Conservation (phyloP, 1,139 yeast genomes). For the Pichia sp. region DNA sequence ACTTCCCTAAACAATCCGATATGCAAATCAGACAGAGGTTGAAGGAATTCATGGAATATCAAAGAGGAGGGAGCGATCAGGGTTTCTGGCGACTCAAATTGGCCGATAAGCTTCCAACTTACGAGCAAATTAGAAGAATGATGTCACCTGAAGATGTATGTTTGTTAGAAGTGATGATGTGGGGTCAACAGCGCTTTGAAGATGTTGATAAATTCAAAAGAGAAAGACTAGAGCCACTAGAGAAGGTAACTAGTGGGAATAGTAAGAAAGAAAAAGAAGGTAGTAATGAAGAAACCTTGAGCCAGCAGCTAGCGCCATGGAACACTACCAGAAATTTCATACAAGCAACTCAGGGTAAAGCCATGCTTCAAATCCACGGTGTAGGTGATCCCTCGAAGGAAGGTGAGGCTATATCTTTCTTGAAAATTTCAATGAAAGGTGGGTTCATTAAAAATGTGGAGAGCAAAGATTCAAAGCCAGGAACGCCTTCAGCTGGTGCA, state of each 20-base stretch:
- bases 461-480: constrained; percentile 13
- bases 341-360: constrained; percentile 92
- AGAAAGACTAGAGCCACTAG: constrained; percentile 23
- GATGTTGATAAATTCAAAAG: constrained; percentile 32
- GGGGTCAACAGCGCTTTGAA: constrained; percentile 63
- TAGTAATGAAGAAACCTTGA: constrained; percentile 46
- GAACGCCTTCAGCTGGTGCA: constrained; percentile 9
- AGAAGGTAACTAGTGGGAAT: constrained; percentile 1
- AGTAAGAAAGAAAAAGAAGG: constrained; percentile 25
- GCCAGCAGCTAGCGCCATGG: constrained; percentile 94
- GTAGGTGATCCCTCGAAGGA: constrained; percentile 95
- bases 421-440: constrained; percentile 91
- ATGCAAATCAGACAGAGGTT: constrained; percentile 95
- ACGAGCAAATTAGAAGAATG: constrained; percentile 78
- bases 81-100: constrained; percentile 92
- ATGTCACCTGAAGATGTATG: constrained; percentile 91
- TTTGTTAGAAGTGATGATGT: constrained; percentile 86
- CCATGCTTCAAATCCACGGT: constrained; percentile 95
- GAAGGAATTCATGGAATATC: constrained; percentile 98
- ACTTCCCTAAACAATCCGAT: constrained; percentile 95
- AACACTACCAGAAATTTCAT: constrained; percentile 84
- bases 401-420: constrained; percentile 85
- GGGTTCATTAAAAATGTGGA: constrained; percentile 54
- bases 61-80: constrained; percentile 90
- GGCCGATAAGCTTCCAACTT: constrained; percentile 67